These are phyloP conservation scores for Tilletia indica DNA, from an alignment of 1,284 basidiomycete species.

Conservation along the genomic window DNA sequence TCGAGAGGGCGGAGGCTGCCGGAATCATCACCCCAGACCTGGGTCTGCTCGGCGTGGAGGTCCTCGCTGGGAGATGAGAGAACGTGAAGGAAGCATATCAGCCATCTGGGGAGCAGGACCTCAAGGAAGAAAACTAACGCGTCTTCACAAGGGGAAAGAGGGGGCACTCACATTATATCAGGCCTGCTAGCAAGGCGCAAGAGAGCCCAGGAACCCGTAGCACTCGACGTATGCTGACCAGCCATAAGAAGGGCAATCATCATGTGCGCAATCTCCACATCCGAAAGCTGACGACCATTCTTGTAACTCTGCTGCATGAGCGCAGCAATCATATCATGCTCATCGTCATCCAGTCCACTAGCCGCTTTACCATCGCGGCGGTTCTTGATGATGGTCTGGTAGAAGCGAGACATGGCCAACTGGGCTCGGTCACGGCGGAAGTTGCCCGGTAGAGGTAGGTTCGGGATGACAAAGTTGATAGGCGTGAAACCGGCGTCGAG, in stretches of 20 bases:
- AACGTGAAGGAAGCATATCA: too few species aligned
- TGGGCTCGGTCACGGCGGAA: constrained; percentile 83
- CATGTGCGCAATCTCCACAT: constrained; percentile 93
- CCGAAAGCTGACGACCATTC: constrained; percentile 72
- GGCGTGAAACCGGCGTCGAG: constrained; percentile 70
- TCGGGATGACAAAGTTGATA: constrained; percentile 83
- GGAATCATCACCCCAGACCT: constrained; percentile 68
- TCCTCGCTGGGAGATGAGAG: constrained; percentile 25
- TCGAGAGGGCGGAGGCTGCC: constrained; percentile 69
- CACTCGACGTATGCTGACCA: constrained; percentile 94
- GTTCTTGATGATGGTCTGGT: constrained; percentile 79
- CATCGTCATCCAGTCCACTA: constrained; percentile 46
- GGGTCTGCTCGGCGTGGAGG: constrained; percentile 79
- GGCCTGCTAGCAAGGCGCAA: constrained; percentile 80
- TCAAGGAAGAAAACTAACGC: background rate
- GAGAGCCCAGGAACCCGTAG: constrained; percentile 84
- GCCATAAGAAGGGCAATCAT: constrained; percentile 71
- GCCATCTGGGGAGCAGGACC: too few species aligned
- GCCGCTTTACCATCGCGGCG: constrained; percentile 61
- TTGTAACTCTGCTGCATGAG: constrained; percentile 84
- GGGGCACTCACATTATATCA: constrained; percentile 68
- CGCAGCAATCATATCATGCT: constrained; percentile 89
- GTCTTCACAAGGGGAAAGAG: background rate
- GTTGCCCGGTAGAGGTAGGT: constrained; percentile 86
- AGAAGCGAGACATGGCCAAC: constrained; percentile 90